Evolutionary conservation across 345 rosid species (phyloP).

Genomic region (Gossypium bickii): DNA sequence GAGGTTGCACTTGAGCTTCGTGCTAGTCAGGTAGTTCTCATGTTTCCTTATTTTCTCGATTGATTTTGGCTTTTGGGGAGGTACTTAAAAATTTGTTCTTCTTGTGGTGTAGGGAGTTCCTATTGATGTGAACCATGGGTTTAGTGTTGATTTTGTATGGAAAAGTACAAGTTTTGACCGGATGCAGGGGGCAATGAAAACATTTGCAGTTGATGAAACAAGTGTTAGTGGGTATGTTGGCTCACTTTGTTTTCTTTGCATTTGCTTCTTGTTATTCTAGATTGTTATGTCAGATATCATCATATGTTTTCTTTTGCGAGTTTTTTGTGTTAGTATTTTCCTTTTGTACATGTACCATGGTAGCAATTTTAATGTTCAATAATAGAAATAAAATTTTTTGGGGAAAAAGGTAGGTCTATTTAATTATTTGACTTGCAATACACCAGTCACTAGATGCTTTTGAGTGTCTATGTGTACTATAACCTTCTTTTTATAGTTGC

Average conservation of each 20-base stretch:
- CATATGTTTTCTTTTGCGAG: not conserved
- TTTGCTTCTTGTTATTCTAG: not conserved
- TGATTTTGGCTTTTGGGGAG: constrained; percentile 9
- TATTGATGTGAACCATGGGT: constrained; percentile 85
- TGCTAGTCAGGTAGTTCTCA: constrained; percentile 75
- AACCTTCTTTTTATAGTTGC: not conserved
- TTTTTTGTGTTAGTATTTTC: not conserved
- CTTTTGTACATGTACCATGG: not conserved
- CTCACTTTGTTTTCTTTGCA: constrained; percentile 7
- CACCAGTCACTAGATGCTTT: not conserved
- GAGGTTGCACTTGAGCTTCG: constrained; percentile 99
- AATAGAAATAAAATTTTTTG: not conserved
- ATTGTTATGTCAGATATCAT: not conserved
- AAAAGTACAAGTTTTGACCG: constrained; percentile 99
- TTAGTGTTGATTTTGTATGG: constrained; percentile 99
- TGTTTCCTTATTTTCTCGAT: constrained; percentile 3
- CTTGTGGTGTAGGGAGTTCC: constrained; percentile 74
- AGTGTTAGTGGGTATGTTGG: constrained; percentile 96
- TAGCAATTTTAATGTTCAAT: not conserved
- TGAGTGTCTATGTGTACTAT: constrained; percentile 3
- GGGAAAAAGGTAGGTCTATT: not conserved
- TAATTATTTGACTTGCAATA: not conserved
- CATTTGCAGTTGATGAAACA: constrained; percentile 99
- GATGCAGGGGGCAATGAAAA: constrained; percentile 99
- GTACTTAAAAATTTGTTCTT: constrained; percentile 2